Conservation (phyloP, 371 early-diverging fungal species). For the Coemansia sp. region DNA sequence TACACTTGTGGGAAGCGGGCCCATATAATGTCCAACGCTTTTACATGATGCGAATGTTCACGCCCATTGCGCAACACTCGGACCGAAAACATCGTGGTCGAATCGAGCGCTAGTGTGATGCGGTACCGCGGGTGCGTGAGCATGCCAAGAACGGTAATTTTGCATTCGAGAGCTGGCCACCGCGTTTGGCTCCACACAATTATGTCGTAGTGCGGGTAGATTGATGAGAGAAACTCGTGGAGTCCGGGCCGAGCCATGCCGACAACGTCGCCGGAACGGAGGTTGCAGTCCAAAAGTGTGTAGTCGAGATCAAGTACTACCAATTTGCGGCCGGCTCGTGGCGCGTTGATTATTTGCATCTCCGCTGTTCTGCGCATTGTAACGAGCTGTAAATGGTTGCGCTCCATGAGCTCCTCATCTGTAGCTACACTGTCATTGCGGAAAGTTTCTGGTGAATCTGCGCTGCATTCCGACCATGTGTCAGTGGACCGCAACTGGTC, state of each 20-base stretch:
- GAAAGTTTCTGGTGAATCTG: no score
- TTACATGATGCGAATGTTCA: slow-evolving; percentile 59
- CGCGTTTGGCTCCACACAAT: slow-evolving; percentile 68
- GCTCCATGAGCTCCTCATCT: no score
- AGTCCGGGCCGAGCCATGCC: slow-evolving; percentile 62
- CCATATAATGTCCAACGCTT: slow-evolving; percentile 64
- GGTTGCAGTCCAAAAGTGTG: slow-evolving; percentile 63
- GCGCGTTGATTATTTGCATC: slow-evolving; percentile 56
- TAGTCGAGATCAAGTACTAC: slow-evolving; percentile 66
- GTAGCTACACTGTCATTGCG: no score
- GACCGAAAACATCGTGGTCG: slow-evolving; percentile 60
- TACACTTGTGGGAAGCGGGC: slow-evolving; percentile 54
- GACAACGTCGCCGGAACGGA: slow-evolving; percentile 53
- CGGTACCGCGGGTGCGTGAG: slow-evolving; percentile 58
- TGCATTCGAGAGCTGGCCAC: slow-evolving; percentile 62
- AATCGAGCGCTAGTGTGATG: slow-evolving; percentile 62
- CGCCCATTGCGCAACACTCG: slow-evolving; percentile 53
- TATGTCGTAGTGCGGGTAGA: slow-evolving; percentile 61
- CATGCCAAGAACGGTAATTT: slow-evolving; percentile 63
- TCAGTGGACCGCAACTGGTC: slow-evolving; percentile 55
- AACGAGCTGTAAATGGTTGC: slow-evolving; percentile 31
- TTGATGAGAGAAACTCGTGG: slow-evolving; percentile 60
- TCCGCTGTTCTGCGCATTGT: slow-evolving; percentile 49
- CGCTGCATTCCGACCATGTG: no score
- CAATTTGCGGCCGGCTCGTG: slow-evolving; percentile 57